Evolutionary conservation across 495 filamentous ascomycete genomes (phyloP).

Genomic region (Daldinia concentrica): DNA sequence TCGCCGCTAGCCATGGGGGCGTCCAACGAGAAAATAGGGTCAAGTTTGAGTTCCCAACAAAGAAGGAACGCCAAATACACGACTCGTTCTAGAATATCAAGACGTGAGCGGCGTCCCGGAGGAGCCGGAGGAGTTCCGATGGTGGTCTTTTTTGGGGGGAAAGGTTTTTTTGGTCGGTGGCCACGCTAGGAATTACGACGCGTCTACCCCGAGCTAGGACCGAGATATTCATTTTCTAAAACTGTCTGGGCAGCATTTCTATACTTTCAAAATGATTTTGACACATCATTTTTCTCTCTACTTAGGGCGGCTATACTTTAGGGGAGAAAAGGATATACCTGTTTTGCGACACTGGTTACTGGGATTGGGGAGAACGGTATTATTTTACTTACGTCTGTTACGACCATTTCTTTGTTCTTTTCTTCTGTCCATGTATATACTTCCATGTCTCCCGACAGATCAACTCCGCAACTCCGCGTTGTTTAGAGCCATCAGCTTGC

Average conservation of each 20-base stretch:
- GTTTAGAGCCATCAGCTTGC: constrained; percentile 27
- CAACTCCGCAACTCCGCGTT: not conserved
- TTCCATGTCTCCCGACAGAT: constrained; percentile 16
- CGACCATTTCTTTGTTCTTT: constrained; percentile 29
- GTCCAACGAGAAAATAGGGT: not conserved
- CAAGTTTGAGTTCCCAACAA: constrained; percentile 2
- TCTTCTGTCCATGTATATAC: constrained; percentile 27
- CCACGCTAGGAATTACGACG: constrained; percentile 19
- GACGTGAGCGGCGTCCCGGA: constrained; percentile 17
- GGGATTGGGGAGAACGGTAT: constrained; percentile 28
- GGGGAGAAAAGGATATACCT: constrained; percentile 35
- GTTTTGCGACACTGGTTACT: constrained; percentile 26
- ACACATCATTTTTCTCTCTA: constrained; percentile 16
- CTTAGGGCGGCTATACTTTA: constrained; percentile 23
- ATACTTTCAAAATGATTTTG: constrained; percentile 5
- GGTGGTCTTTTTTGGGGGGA: not conserved
- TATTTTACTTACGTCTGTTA: constrained; percentile 32
- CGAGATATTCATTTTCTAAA: constrained; percentile 16
- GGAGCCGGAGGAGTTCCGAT: constrained; percentile 23
- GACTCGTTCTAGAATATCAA: not conserved
- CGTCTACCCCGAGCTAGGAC: constrained; percentile 12
- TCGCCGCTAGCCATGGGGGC: constrained; percentile 45
- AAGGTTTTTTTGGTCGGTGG: constrained; percentile 1
- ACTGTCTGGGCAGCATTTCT: constrained; percentile 5
- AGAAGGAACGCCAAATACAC: not conserved